These are phyloP conservation scores for Colletotrichum aenigma DNA, from an alignment of 2,329 filamentous ascomycete species.

Conservation along the genomic window DNA sequence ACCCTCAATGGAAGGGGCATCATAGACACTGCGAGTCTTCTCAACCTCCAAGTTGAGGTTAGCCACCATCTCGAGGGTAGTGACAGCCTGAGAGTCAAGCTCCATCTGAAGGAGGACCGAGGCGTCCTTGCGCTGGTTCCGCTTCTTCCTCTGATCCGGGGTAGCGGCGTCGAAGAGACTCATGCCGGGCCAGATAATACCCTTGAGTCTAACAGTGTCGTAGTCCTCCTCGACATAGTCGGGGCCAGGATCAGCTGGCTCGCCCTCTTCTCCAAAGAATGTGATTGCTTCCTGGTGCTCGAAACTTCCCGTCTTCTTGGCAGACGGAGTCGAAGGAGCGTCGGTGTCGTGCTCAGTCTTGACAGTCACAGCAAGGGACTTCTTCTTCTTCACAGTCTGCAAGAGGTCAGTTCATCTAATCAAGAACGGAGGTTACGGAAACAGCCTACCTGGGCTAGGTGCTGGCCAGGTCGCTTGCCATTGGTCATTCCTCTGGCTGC, in stretches of 20 bases:
- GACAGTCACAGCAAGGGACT: background rate
- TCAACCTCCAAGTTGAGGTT: constrained; percentile 54
- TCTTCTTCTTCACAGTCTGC: constrained; percentile 9
- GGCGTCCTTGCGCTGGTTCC: constrained; percentile 80
- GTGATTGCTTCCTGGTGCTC: constrained; percentile 11
- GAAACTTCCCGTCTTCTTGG: background rate
- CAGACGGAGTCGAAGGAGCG: background rate
- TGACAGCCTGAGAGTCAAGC: constrained; percentile 65
- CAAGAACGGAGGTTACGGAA: background rate
- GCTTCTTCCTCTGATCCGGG: constrained; percentile 71
- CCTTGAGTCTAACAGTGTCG: constrained; percentile 56
- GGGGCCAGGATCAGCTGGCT: background rate
- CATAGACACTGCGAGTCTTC: constrained; percentile 63
- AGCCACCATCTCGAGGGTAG: constrained; percentile 70
- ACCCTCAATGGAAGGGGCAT: constrained; percentile 57
- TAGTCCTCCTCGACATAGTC: background rate
- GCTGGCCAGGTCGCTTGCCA: constrained; percentile 36
- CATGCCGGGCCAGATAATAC: constrained; percentile 79
- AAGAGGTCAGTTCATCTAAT: background rate
- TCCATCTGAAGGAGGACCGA: constrained; percentile 72
- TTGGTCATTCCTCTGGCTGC: constrained; percentile 74
- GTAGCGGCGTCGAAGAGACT: constrained; percentile 81
- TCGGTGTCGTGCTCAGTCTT: background rate
- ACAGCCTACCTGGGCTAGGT: background rate
- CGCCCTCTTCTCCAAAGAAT: background rate